A percentile compares a stretch with the other conserved stretches of the same genome.
These are phyloP conservation scores for Fusarium continuum DNA, from an alignment of 2,329 filamentous ascomycete genomes.

Conservation along the genomic window DNA sequence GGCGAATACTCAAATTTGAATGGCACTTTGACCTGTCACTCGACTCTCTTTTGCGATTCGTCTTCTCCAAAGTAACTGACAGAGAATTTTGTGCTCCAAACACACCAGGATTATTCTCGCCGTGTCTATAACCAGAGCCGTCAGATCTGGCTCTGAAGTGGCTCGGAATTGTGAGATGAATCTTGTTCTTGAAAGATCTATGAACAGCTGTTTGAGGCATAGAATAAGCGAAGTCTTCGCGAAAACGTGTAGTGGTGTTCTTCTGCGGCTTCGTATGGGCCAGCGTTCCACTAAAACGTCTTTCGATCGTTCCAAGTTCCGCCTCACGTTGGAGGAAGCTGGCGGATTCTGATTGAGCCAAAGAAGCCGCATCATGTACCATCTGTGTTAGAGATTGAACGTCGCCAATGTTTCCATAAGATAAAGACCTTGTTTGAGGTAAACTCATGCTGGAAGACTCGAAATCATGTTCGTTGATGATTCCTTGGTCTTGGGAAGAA, in stretches of 20 bases:
- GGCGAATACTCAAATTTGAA: conserved; percentile 31
- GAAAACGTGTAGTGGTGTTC: conserved; percentile 52
- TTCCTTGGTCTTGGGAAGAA: conserved; percentile 38
- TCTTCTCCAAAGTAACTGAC: background rate
- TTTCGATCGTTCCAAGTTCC: conserved; percentile 52
- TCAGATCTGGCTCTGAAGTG: conserved; percentile 39
- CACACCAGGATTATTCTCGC: background rate
- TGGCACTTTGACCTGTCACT: conserved; percentile 20
- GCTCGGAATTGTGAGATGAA: conserved; percentile 49
- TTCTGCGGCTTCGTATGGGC: conserved; percentile 43
- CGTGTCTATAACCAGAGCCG: background rate
- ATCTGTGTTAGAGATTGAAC: background rate
- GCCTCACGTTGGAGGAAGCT: conserved; percentile 51
- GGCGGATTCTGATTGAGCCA: conserved; percentile 48
- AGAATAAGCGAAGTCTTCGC: conserved; percentile 48
- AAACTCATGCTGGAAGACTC: background rate
- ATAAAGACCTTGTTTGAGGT: background rate
- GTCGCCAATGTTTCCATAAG: background rate
- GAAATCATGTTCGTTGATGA: conserved; percentile 18
- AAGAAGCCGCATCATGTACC: conserved; percentile 13
- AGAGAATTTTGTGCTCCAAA: background rate
- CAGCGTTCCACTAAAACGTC: conserved; percentile 52
- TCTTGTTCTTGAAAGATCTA: conserved; percentile 48
- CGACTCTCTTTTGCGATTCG: background rate
- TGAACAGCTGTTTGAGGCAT: conserved; percentile 12